Base-by-base conservation (phyloP, 2,329 filamentous ascomycete genomes). In the Xenoacremonium recifei region DNA sequence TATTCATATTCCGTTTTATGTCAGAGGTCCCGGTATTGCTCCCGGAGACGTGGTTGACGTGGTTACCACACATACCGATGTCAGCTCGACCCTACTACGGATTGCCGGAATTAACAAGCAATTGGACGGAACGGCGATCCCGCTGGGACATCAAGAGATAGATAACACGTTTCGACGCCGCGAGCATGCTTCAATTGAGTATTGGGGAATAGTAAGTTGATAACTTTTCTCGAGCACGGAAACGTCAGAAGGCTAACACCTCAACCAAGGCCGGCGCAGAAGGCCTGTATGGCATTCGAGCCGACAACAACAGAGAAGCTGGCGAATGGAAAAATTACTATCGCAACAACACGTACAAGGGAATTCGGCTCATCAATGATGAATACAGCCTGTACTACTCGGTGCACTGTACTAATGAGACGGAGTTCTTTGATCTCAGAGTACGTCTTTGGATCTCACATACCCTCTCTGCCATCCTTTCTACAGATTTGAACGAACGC, bases 371-470 rank as follows among this genome's bases (percentile, higher is more conserved):
- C 2, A 59, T 71, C 1, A 62, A 65, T 1, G 52, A 69, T 2
- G 61, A 62, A 3, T 81, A 79, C 46, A 76, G 68, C 44, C 54
- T 80, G 3, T 74, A 76, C 47, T 82, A 81, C 45, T 72, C 71
- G 0, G 73, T 79, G 1, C 78, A 75, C 74, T 79, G 75, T 52
- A 73, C 62, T 4, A 71, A 72, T 34, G 54, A 56, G 45, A 64
- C 69, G 17, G 71, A 77, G 43, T 62, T 73, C 2, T 79, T 75
- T 48, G 66, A 77, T 15, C 49, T 82, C 17, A 72, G 65, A 40
- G 77, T 76, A 9, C 9, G 23, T 27, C 23, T 9, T 9, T 9
- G 9, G 23, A 12, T 6, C 12, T n/a, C 12, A 13, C 9, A 17
- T n/a, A n/a, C n/a, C n/a, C n/a, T n/a, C n/a, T n/a, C n/a, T n/a